Conservation (phyloP, 805 yeast genomes). For the Zygosaccharomyces gambellarensis region DNA sequence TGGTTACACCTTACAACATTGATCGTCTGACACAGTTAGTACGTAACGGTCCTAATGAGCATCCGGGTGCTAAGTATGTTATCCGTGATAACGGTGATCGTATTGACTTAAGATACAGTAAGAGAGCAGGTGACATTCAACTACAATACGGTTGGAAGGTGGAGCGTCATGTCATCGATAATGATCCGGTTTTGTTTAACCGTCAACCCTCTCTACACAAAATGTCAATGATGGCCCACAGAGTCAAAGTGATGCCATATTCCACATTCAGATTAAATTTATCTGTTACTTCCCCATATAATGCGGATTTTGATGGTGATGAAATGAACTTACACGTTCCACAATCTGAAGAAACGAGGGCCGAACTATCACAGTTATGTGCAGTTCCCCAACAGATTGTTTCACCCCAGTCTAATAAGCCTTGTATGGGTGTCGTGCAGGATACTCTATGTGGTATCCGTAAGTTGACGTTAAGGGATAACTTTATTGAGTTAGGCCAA, state of each 20-base stretch:
- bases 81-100: conserved; percentile 99
- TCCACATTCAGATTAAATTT: conserved; percentile 94
- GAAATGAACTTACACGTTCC: conserved; percentile 99
- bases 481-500: conserved; percentile 83
- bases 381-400: conserved; percentile 98
- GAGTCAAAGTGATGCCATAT: conserved; percentile 98
- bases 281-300: conserved; percentile 98
- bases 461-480: conserved; percentile 89
- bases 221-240: conserved; percentile 99
- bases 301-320: conserved; percentile 99
- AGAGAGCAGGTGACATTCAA: conserved; percentile 97
- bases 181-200: conserved; percentile 95
- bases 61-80: conserved; percentile 98
- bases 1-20: conserved; percentile 95
- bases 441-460: conserved; percentile 97
- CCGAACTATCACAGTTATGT: conserved; percentile 90
- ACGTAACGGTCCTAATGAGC: conserved; percentile 97
- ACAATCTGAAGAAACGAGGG: conserved; percentile 95
- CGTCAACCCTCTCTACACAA: conserved; percentile 99
- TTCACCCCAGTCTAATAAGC: conserved; percentile 97
- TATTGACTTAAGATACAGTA: conserved; percentile 93
- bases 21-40: conserved; percentile 89
- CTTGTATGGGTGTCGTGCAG: conserved; percentile 99
- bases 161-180: conserved; percentile 95
- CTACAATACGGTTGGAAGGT: conserved; percentile 99